Percentiles rank a stretch among this genome's conserved stretches.
Conservation (phyloP, 2,329 filamentous ascomycete species). For the Diaporthe citriasiana region DNA sequence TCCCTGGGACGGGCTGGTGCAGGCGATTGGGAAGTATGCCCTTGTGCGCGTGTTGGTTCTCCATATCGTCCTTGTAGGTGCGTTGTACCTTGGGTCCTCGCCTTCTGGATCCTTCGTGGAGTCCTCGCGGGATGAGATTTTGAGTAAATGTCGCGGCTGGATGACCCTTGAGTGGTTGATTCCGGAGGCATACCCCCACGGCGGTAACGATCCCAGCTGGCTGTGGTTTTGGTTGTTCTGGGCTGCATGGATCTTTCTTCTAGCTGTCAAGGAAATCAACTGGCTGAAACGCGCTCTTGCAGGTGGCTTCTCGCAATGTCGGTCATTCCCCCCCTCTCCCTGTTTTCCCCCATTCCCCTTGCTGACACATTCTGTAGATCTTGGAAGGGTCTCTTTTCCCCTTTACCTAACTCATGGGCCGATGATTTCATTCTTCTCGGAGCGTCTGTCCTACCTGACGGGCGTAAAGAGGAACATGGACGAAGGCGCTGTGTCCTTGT, state of each 20-base stretch:
- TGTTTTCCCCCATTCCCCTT: background rate
- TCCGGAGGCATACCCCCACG: conserved; percentile 28
- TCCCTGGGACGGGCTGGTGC: conserved; percentile 32
- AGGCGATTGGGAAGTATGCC: background rate
- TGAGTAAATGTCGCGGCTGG: conserved; percentile 35
- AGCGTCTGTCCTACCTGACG: conserved; percentile 31
- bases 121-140: conserved; percentile 3
- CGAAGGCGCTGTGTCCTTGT: background rate
- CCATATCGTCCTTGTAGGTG: conserved; percentile 24
- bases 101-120: conserved; percentile 22
- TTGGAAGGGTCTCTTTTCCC: conserved; percentile 31
- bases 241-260: conserved; percentile 40
- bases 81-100: conserved; percentile 37
- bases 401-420: conserved; percentile 38
- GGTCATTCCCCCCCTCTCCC: background rate
- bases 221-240: conserved; percentile 42
- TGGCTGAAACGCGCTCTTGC: conserved; percentile 34
- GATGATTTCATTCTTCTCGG: conserved; percentile 29
- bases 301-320: conserved; percentile 39
- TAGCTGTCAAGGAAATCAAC: conserved; percentile 32
- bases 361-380: conserved; percentile 3
- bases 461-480: conserved; percentile 22
- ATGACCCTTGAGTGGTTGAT: conserved; percentile 36
- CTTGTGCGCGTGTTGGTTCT: background rate
- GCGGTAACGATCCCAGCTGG: conserved; percentile 18